phyloP scores from a whole-genome alignment of 2,329 filamentous ascomycete species.

The Colletotrichum simmondsii region DNA sequence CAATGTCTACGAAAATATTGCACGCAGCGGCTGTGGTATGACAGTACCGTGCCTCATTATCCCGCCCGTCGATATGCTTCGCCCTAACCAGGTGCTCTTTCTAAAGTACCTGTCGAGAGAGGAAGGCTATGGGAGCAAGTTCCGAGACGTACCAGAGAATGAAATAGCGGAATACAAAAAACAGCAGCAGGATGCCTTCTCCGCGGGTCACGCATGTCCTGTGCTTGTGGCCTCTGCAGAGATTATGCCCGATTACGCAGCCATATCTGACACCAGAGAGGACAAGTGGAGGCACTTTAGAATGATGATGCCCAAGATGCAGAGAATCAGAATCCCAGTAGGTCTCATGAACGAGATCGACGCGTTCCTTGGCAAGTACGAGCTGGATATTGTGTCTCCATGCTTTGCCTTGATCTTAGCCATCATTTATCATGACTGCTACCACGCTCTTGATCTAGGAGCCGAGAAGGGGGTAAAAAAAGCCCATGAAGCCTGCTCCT shows the following conservation, averaged over 20 bases:
- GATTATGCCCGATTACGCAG: not conserved
- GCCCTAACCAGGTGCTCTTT: not conserved
- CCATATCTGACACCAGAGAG: not conserved
- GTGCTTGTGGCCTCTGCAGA: not conserved
- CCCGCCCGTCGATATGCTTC: constrained; percentile 9
- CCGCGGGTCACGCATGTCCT: not conserved
- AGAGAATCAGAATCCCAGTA: not conserved
- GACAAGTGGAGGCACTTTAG: not conserved
- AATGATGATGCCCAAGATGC: not conserved
- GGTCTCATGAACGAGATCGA: not conserved
- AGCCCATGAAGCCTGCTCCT: not conserved
- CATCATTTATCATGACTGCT: not conserved
- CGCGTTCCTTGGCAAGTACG: not conserved
- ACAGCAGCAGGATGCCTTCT: not conserved
- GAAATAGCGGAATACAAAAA: not conserved
- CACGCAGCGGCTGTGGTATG: not conserved
- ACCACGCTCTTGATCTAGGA: not conserved
- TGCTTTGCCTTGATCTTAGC: not conserved
- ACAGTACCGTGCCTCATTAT: not conserved
- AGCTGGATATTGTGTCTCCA: not conserved
- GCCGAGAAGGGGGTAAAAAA: not conserved
- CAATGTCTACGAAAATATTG: not conserved
- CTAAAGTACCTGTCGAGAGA: not conserved
- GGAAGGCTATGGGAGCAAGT: not conserved
- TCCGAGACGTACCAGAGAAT: not conserved